Evolutionary conservation across 345 rosid genomes (phyloP).

Genomic region (Reutealis trisperma): DNA sequence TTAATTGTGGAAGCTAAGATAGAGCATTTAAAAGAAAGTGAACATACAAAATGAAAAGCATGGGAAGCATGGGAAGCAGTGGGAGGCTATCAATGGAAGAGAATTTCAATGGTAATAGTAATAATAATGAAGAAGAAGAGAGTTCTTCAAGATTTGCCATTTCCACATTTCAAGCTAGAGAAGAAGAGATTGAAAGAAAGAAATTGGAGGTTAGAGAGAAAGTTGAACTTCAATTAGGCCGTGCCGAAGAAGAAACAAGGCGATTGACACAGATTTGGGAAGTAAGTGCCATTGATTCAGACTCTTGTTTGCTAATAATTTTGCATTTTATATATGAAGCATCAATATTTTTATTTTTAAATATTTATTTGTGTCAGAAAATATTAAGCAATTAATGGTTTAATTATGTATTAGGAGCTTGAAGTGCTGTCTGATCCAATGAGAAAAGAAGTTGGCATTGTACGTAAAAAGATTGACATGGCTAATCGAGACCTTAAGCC

Average conservation of each 20-base stretch:
- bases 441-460: constrained; percentile 72
- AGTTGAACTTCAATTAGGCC: constrained; percentile 64
- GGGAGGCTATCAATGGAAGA: constrained; percentile 53
- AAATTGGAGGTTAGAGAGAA: constrained; percentile 64
- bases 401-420: constrained; percentile 49
- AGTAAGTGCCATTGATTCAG: constrained; percentile 37
- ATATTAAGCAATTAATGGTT: no score
- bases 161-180: constrained; percentile 61
- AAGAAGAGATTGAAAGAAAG: constrained; percentile 84
- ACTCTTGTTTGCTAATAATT: no score
- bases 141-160: constrained; percentile 47
- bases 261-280: constrained; percentile 70
- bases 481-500: constrained; percentile 66
- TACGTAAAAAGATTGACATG: constrained; percentile 67
- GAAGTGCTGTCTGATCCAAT: constrained; percentile 71
- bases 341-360: no score
- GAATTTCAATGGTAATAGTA: constrained; percentile 43
- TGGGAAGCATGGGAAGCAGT: constrained; percentile 30
- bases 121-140: constrained; percentile 59
- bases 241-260: constrained; percentile 75
- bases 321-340: no score
- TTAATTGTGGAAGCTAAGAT: no score
- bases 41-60: constrained; percentile 19
- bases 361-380: no score
- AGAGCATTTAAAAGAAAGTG: background rate